Evolutionary conservation across 1,284 basidiomycete genomes (phyloP).

Genomic region (Sutorius eximius): DNA sequence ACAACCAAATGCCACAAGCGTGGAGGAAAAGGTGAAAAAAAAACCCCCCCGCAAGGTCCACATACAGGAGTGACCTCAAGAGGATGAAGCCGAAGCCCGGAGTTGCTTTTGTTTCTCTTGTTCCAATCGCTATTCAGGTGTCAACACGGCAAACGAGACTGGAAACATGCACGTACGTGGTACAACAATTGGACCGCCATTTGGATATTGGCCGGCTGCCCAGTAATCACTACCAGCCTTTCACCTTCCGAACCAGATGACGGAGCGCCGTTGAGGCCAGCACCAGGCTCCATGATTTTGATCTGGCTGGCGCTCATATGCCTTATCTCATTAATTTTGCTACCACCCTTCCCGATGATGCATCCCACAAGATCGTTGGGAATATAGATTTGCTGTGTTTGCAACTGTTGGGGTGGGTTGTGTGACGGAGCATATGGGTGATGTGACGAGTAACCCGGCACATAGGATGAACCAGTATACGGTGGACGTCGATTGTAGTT

Average conservation of each 20-base stretch:
- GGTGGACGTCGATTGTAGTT: constrained; percentile 53
- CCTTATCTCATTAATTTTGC: constrained; percentile 99
- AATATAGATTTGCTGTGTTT: constrained; percentile 98
- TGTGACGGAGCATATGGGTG: constrained; percentile 45
- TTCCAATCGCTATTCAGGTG: constrained; percentile 66
- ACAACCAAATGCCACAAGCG: constrained; percentile 1
- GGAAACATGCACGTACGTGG: constrained; percentile 56
- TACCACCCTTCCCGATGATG: constrained; percentile 98
- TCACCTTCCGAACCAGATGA: constrained; percentile 78
- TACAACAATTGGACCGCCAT: constrained; percentile 95
- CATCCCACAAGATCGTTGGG: constrained; percentile 97
- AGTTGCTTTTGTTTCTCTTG: constrained; percentile 86
- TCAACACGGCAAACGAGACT: constrained; percentile 12
- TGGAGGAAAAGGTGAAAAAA: background rate
- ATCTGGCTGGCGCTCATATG: constrained; percentile 94
- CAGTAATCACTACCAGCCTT: constrained; percentile 91
- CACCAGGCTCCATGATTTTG: constrained; percentile 98
- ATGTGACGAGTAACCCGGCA: constrained; percentile 55
- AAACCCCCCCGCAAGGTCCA: background rate
- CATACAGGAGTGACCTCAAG: constrained; percentile 18
- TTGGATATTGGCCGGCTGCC: constrained; percentile 91
- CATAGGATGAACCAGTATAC: constrained; percentile 66
- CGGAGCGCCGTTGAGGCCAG: constrained; percentile 65
- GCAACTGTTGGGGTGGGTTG: constrained; percentile 60
- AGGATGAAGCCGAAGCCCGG: constrained; percentile 40